phyloP scores from a whole-genome alignment of 23 red algal species.

The Gracilariopsis chorda region DNA sequence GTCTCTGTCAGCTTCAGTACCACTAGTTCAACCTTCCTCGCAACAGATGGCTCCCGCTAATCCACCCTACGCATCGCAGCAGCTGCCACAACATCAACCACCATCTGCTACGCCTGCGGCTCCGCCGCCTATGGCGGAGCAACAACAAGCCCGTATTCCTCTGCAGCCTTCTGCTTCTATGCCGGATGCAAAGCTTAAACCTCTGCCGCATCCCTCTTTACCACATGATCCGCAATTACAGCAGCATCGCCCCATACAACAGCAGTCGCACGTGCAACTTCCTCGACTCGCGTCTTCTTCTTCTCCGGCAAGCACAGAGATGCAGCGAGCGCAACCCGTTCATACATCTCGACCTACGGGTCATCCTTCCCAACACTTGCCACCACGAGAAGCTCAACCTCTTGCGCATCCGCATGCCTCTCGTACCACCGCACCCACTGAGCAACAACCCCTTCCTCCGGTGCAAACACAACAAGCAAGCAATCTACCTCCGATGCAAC shows the following conservation, averaged over 20 bases:
- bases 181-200: not conserved
- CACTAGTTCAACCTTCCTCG: not conserved
- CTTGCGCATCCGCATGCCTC: not conserved
- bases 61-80: not conserved
- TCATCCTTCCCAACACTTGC: not conserved
- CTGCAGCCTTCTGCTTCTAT: not conserved
- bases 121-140: not conserved
- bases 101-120: not conserved
- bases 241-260: not conserved
- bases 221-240: not conserved
- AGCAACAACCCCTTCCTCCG: not conserved
- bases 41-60: not conserved
- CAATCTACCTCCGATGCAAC: not conserved
- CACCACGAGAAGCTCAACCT: conserved; percentile 4
- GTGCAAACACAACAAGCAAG: not conserved
- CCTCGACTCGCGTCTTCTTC: not conserved
- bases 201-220: not conserved
- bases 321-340: not conserved
- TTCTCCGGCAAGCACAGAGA: not conserved
- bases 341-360: not conserved
- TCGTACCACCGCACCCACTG: not conserved
- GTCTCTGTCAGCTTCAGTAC: not conserved
- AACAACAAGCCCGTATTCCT: not conserved
- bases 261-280: not conserved
- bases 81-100: not conserved